Conservation (phyloP, 129 eudicot species). For the Rutidosis leptorrhynchoides region DNA sequence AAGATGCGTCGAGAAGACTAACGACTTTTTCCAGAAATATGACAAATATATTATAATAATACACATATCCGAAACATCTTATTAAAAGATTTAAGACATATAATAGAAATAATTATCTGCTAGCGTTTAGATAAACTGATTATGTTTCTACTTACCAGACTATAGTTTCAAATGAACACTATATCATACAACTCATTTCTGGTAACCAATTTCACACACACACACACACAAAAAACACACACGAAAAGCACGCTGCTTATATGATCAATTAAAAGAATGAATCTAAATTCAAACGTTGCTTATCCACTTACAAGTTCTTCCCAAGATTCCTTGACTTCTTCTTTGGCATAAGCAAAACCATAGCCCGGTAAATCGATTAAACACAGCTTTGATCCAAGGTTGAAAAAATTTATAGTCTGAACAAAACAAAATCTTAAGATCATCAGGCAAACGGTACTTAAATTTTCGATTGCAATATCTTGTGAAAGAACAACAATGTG, state of each 20-base stretch:
- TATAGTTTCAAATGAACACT: not conserved
- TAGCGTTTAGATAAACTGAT: not conserved
- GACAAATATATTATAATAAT: not conserved
- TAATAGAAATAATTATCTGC: not conserved
- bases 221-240: no score
- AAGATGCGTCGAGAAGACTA: not conserved
- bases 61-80: conserved; percentile 5
- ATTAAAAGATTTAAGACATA: not conserved
- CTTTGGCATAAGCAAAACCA: conserved; percentile 98
- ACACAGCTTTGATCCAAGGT: conserved; percentile 78
- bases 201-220: not conserved
- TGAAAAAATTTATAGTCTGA: conserved; percentile 84
- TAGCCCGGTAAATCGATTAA: conserved; percentile 94
- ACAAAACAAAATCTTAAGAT: no score
- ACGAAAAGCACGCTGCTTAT: not conserved
- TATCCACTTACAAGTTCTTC: conserved; percentile 82
- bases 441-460: no score
- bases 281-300: not conserved
- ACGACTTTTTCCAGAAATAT: not conserved
- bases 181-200: not conserved
- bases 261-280: not conserved
- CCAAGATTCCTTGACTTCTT: conserved; percentile 94
- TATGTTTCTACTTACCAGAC: not conserved
- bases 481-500: conserved; percentile 16
- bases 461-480: no score